Evolutionary conservation across 106 monocot species (phyloP).

Genomic region (Platanthera zijinensis): DNA sequence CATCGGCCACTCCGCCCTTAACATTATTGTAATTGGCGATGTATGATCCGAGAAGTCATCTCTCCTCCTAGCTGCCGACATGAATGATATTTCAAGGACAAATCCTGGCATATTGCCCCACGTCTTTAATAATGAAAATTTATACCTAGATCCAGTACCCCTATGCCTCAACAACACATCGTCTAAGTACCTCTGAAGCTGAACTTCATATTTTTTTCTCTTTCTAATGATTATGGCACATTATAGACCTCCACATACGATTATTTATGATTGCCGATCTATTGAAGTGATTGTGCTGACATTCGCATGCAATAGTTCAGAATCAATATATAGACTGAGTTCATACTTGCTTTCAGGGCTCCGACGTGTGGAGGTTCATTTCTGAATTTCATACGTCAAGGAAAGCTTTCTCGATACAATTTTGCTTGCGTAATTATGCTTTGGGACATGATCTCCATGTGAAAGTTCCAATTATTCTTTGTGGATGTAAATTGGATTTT

Average conservation of each 20-base stretch:
- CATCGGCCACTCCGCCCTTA: conserved; percentile 56
- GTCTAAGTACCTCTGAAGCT: conserved; percentile 22
- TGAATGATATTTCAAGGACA: no score
- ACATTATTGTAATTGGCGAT: conserved; percentile 74
- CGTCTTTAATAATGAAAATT: conserved; percentile 68
- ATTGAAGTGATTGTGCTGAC: conserved; percentile 81
- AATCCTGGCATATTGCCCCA: conserved; percentile 62
- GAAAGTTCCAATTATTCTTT: conserved; percentile 81
- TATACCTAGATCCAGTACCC: conserved; percentile 86
- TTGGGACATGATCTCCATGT: conserved; percentile 30
- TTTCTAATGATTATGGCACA: neutral
- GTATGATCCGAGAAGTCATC: conserved; percentile 75
- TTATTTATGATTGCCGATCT: conserved; percentile 54
- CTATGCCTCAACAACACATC: conserved; percentile 90
- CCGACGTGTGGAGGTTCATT: conserved; percentile 51
- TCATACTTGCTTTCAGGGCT: conserved; percentile 92
- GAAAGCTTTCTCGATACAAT: no score
- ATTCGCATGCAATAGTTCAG: conserved; percentile 75
- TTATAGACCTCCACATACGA: conserved; percentile 54
- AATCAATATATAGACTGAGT: conserved; percentile 80
- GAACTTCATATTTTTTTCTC: neutral
- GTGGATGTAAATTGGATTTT: conserved; percentile 88
- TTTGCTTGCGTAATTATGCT: neutral
- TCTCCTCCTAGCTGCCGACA: conserved; percentile 70
- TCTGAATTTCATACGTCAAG: no score